Base-by-base conservation (phyloP, 1,284 basidiomycete species). In the Tilletia setariae region DNA sequence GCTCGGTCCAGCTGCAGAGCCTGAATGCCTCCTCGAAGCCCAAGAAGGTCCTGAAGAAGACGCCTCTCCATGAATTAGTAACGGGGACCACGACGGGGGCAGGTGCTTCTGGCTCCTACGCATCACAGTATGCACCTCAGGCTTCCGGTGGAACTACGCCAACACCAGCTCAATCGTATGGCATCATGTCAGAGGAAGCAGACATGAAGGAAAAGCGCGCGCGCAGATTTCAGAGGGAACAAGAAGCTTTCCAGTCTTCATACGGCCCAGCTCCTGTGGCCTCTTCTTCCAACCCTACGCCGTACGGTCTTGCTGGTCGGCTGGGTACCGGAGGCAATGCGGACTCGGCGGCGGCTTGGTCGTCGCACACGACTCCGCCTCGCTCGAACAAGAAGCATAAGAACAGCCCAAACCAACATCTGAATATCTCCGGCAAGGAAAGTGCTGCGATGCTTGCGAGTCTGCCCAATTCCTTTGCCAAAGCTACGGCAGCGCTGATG, bases 1-100 rank as follows among this genome's bases (percentile, higher is more conserved):
- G 86, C 32, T 88, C 87, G 51, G 87, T 91, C 49, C 90, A 92
- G 84, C 86, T 95, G 70, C 87, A 91, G 86, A 90, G 89, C 90
- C 91, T 74, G n/a, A 80, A 76, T 80, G 74, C 70, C 40, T 40
- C 69, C 4, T 19, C 42, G 2, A 61, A 61, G 28, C 30, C 56
- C 2, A 72, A 49, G 65, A 66, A 67, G 64, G 65, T 68, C 16
- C 46, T 74, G 66, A 70, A 73, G 69, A 73, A 74, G 63, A 70
- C 74, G n/a, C 56, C 56, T 16, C 32, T 61, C 28, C 56, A 61
- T 40, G 56, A 61, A 30, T 44, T 63, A 42, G 23, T 63, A n/a
- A 44, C 40, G 13, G 43, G 15, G 1, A 9, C 62, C n/a, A 11
- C 62, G 11, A 13, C 16, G 3, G 46, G 46, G 19, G 35, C 11